Evolutionary conservation across 768 basidiomycete species (phyloP), one percentile per base, ranked within the genome.

Genomic region (Rhodosporidiobolus sp.): DNA sequence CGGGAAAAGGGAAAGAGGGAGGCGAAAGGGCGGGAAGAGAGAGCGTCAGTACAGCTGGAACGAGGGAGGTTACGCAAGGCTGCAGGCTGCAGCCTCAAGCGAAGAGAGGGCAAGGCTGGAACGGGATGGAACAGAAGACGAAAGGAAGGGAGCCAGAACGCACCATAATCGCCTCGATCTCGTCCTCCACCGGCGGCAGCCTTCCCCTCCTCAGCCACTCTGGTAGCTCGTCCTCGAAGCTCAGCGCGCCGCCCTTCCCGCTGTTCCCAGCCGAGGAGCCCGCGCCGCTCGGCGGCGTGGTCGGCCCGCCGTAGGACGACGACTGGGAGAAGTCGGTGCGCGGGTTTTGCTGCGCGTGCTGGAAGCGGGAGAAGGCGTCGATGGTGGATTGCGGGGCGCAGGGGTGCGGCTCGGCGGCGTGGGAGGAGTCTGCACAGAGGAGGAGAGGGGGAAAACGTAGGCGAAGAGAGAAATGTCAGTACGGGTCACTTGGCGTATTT

Each of bases 81-180:
- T n/a, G n/a, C n/a, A n/a, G n/a, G n/a, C n/a, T n/a, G n/a, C n/a
- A n/a, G n/a, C n/a, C n/a, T n/a, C n/a, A n/a, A n/a, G n/a, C 38
- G 38, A 14, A 43, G 38, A 43, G 14, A 43, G 38, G 38, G n/a
- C n/a, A 43, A 14, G 38, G 38, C 7, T 43, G 14, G 38, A 43
- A 14, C 38, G 14, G 38, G 38, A 43, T 19, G n/a, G 61, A n/a
- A 14, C n/a, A 55, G 11, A 9, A 34, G 54, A 32, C 8, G 32
- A 19, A 16, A 5, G 24, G 45, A 1, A 35, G 24, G 60, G 49
- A 26, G 4, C 3, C 1, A 2, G 14, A 26, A 65, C 74, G 34
- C 48, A 75, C 74, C 53, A 65, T 59, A 30, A 75, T 60, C n/a
- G 74, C 74, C 4, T 71, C 70, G 24, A 71, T 57, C 59, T 75